These are phyloP conservation scores for Amaranthus hypochondriacus DNA, from an alignment of 148 eudicot genomes.

Conservation along the genomic window DNA sequence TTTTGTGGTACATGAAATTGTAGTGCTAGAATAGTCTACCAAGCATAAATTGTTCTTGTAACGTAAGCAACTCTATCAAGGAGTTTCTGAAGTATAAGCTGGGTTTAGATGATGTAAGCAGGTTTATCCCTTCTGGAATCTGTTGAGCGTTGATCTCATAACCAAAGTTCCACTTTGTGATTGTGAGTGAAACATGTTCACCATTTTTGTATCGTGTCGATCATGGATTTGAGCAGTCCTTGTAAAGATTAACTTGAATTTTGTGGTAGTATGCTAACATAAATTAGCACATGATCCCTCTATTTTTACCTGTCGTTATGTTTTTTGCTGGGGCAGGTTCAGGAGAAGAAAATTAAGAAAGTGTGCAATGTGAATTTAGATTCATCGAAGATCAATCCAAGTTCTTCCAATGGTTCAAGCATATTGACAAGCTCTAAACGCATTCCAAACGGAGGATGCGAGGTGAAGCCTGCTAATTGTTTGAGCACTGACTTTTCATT, in stretches of 20 bases:
- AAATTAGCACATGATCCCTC: background rate
- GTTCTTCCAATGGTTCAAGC: constrained; percentile 40
- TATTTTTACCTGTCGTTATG: constrained; percentile 9
- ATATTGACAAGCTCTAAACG: constrained; percentile 28
- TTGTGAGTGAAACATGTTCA: no score
- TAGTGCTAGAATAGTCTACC: background rate
- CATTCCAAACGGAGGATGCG: constrained; percentile 50
- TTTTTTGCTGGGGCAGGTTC: constrained; percentile 41
- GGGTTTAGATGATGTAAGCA: no score
- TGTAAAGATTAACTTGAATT: background rate
- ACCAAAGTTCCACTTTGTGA: no score
- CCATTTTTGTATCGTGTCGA: background rate
- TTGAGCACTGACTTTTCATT: constrained; percentile 36
- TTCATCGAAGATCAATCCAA: constrained; percentile 42
- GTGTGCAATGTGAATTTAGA: constrained; percentile 56
- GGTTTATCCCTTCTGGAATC: no score
- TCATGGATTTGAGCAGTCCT: background rate
- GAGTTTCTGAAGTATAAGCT: background rate
- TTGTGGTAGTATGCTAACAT: background rate
- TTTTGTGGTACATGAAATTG: background rate
- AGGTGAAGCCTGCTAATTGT: constrained; percentile 30
- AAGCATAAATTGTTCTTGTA: background rate
- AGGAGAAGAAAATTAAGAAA: constrained; percentile 75
- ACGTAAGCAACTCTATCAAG: background rate
- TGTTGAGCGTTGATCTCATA: no score